Evolutionary conservation across 176 grass and related monocot genomes (phyloP).

Genomic region (Musa beccarii): DNA sequence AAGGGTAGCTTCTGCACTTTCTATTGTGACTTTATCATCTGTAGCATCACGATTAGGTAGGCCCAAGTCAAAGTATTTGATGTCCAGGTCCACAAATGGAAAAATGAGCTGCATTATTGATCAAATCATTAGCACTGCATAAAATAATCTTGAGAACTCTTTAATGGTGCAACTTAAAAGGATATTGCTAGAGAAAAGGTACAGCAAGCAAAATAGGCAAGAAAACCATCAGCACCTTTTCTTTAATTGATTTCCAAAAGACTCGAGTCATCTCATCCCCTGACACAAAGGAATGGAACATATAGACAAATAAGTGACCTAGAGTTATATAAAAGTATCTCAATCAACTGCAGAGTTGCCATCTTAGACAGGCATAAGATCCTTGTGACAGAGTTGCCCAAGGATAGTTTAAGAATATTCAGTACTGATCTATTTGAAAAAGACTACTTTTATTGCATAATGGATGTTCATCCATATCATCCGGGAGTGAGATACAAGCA

Average conservation of each 20-base stretch:
- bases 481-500: neutral
- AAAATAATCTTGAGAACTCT: slow-evolving; percentile 4
- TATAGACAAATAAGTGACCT: neutral
- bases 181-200: neutral
- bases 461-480: no score
- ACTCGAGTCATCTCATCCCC: slow-evolving; percentile 85
- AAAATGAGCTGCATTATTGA: slow-evolving; percentile 65
- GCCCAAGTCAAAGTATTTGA: slow-evolving; percentile 92
- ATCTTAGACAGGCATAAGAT: no score
- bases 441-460: no score
- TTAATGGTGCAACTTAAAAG: neutral
- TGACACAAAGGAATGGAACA: slow-evolving; percentile 12
- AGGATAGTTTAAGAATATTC: no score
- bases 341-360: no score
- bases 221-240: slow-evolving; percentile 44
- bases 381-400: no score
- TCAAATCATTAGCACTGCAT: neutral
- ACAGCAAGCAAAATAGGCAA: neutral
- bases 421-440: no score
- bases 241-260: slow-evolving; percentile 91
- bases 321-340: no score
- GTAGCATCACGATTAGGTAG: slow-evolving; percentile 68
- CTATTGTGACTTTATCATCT: slow-evolving; percentile 57
- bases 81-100: slow-evolving; percentile 85
- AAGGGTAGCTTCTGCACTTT: slow-evolving; percentile 71